Base-by-base conservation (phyloP, 108 stramenopile species). In the Seminavis robusta region DNA sequence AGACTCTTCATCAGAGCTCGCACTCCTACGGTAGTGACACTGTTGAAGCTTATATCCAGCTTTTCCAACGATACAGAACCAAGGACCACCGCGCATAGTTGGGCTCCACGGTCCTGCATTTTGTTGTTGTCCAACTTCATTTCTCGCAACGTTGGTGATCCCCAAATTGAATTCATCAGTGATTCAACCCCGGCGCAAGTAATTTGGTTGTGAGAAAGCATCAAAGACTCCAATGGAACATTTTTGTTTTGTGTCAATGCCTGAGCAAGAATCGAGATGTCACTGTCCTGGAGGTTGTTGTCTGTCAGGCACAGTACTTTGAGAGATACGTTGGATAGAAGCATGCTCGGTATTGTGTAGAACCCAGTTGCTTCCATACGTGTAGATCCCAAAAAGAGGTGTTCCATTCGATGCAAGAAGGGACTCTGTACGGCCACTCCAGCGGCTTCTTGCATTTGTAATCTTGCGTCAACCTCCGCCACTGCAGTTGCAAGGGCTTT, bases 131-230 rank as follows among this genome's bases (percentile, higher is more conserved):
- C 84, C 39, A 90, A 63, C 59, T 73, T 74, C 15, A 90, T 63
- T 59, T 80, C 83, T 24, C 66, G 70, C 9, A 90, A 56, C 6
- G 80, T 81, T 48, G 72, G 55, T 9, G 89, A 90, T 49, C 84
- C 89, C 89, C 89, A 90, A 26, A 86, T 63, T 4, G 89, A 77
- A 65, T 90, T 90, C 89, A 90, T 90, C n/a, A 90, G 61, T 13
- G 72, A 75, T 56, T 90, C 89, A 5, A 90, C 83, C 7, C 89
- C 89, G 23, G 69, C 70, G 59, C 79, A 80, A 1, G 85, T 74
- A 6, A 90, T 68, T 42, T 79, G 57, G 48, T 90, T 90, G 73
- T 84, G 86, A 2, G 85, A 84, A 27, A 90, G 66, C 7, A 53
- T 50, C 2, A 90, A 49, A 25, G 52, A 41, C 65, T 76, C 75